Conservation (phyloP, 805 yeast species). For the Kluyveromyces aestuarii region DNA sequence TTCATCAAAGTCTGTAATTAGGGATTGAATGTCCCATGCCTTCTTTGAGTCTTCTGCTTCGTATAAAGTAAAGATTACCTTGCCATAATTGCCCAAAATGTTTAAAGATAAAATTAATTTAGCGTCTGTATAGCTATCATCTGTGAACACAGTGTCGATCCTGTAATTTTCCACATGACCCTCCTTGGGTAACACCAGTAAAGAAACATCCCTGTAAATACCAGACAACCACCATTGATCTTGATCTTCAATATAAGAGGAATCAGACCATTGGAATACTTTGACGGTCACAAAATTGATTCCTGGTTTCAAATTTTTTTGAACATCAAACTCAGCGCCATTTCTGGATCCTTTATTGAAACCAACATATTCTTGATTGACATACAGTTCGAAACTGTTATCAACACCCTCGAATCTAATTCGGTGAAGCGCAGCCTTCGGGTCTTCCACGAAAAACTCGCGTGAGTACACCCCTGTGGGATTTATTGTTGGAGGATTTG, state of each 20-base stretch:
- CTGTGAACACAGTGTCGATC: background rate
- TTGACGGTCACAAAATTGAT: background rate
- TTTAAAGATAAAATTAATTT: background rate
- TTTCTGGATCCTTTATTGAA: constrained; percentile 1
- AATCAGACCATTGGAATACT: background rate
- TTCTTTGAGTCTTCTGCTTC: background rate
- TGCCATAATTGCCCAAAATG: background rate
- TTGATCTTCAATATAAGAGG: background rate
- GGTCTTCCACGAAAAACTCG: background rate
- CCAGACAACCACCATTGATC: constrained; percentile 1
- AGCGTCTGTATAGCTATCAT: background rate
- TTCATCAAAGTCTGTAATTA: background rate
- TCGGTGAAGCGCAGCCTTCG: background rate
- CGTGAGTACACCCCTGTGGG: background rate
- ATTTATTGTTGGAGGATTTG: background rate
- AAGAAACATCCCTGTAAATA: background rate
- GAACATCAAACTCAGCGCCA: background rate
- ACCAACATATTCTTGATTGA: background rate
- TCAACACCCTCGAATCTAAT: constrained; percentile 1
- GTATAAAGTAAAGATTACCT: background rate
- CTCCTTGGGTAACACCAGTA: background rate
- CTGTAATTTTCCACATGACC: background rate
- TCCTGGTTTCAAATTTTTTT: background rate
- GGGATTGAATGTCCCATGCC: background rate
- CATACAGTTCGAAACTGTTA: background rate